phyloP scores from a whole-genome alignment of 495 filamentous ascomycete species.

The Aspergillus nidulans region DNA sequence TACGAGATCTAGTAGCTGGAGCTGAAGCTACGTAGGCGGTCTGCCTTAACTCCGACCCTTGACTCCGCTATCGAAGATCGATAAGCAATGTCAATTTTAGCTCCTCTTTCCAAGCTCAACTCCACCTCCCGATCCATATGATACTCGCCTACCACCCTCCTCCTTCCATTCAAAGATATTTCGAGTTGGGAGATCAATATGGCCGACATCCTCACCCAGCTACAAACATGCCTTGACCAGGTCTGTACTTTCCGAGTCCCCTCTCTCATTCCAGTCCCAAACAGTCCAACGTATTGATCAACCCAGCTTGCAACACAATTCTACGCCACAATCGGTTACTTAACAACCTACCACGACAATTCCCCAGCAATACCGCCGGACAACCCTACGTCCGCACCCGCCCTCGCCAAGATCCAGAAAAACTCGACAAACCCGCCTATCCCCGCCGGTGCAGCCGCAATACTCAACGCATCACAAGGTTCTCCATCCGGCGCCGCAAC shows the following conservation, averaged over 20 bases:
- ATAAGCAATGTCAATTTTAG: not conserved
- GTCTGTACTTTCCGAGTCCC: conserved; percentile 36
- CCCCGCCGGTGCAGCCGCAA: conserved; percentile 33
- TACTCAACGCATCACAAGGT: conserved; percentile 18
- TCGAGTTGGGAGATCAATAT: conserved; percentile 41
- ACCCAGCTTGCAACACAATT: conserved; percentile 80
- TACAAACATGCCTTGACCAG: conserved; percentile 93
- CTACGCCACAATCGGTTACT: conserved; percentile 78
- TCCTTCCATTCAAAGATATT: not conserved
- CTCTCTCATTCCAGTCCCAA: conserved; percentile 6
- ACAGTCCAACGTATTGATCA: conserved; percentile 2
- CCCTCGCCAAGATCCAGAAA: conserved; percentile 40
- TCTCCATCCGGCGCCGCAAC: conserved; percentile 23
- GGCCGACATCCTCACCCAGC: conserved; percentile 87
- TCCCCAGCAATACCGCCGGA: conserved; percentile 57
- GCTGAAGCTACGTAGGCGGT: not conserved
- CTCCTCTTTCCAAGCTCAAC: not conserved
- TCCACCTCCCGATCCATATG: not conserved
- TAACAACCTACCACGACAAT: conserved; percentile 76
- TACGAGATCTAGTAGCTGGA: too few relatives aligned
- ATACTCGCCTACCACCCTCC: not conserved
- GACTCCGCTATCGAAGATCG: not conserved
- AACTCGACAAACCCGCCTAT: conserved; percentile 38
- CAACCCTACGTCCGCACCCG: conserved; percentile 47
- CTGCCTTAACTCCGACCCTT: not conserved